Evolutionary conservation across 2,329 filamentous ascomycete genomes (phyloP), one percentile per base, ranked within the genome.

Genomic region (Diaporthe humulicola): DNA sequence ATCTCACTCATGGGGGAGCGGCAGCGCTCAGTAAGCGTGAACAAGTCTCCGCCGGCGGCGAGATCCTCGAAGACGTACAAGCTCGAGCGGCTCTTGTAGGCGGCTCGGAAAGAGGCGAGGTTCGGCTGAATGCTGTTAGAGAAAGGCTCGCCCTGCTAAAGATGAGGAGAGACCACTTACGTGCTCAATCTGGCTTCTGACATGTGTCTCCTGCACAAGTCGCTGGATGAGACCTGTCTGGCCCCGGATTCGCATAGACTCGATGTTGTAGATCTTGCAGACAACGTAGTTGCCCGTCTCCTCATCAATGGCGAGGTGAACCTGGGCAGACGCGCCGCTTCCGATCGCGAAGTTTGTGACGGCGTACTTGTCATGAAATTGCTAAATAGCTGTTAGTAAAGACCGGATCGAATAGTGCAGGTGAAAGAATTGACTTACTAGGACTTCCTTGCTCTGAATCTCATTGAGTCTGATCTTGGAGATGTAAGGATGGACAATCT

Each of bases 251-350:
- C 78, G 76, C 6, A 83, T 69, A 8, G 77, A 77, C 42, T 85
- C 83, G 2, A 93, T 79, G 71, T 89, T 85, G 70, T 94, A 84
- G 12, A 94, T 82, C 78, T 95, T 95, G 84, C 93, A 95, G 15
- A 92, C 92, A 28, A 94, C 77, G 78, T 95, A 93, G 73, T 86
- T 87, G 50, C 87, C 85, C 0, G 88, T 89, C 9, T 81, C 81
- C 33, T 84, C 80, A 22, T 93, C 87, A 3, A 87, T 80, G 7
- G 88, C 90, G 14, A 92, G 83, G 73, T 89, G 86, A 4, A 93
- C 89, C 56, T 83, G 83, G 12, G 89, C 89, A 78, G 87, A 86
- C 2, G 84, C 86, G 8, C 91, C 91, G 45, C 82, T 79, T 6
- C 91, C 91, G 33, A 93, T 83, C 3, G 86, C 79, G 14, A 87